Conservation (phyloP, 225 moss, liverwort and hornwort genomes). For the Marchantia paleacea region DNA sequence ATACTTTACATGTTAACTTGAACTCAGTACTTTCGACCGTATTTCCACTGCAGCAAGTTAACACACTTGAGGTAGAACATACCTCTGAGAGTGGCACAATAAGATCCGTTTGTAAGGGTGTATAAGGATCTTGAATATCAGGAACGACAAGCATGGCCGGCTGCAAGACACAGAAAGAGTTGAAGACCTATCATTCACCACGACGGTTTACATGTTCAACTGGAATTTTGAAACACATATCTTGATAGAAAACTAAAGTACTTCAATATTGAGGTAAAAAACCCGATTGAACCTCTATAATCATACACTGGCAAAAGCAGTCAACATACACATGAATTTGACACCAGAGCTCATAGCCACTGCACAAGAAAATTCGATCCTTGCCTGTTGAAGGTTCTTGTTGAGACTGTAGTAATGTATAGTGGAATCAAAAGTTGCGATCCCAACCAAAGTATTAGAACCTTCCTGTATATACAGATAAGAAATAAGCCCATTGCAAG, state of each 20-base stretch:
- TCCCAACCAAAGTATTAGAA: slow-evolving; percentile 77
- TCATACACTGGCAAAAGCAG: background rate
- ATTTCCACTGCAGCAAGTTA: background rate
- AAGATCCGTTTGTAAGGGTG: slow-evolving; percentile 89
- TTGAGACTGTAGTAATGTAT: slow-evolving; percentile 95
- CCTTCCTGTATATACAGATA: slow-evolving; percentile 59
- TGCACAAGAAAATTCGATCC: too few relatives aligned
- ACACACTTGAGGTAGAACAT: slow-evolving; percentile 6
- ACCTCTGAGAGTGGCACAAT: slow-evolving; percentile 84
- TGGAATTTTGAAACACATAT: background rate
- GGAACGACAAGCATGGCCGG: slow-evolving; percentile 99
- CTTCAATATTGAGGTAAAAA: background rate
- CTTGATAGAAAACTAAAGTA: background rate
- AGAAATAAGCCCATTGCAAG: background rate
- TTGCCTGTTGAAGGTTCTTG: slow-evolving; percentile 82
- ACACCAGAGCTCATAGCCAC: background rate
- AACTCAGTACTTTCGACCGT: background rate
- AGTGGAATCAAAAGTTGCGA: slow-evolving; percentile 97
- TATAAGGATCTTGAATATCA: slow-evolving; percentile 94
- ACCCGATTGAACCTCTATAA: too few relatives aligned
- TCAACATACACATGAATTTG: background rate
- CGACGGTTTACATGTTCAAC: background rate
- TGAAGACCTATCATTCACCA: background rate
- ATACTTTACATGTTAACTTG: background rate
- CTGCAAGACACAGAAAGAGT: slow-evolving; percentile 32